These are phyloP conservation scores for Ottelia alismoides DNA, from an alignment of 106 monocot species.

Conservation along the genomic window DNA sequence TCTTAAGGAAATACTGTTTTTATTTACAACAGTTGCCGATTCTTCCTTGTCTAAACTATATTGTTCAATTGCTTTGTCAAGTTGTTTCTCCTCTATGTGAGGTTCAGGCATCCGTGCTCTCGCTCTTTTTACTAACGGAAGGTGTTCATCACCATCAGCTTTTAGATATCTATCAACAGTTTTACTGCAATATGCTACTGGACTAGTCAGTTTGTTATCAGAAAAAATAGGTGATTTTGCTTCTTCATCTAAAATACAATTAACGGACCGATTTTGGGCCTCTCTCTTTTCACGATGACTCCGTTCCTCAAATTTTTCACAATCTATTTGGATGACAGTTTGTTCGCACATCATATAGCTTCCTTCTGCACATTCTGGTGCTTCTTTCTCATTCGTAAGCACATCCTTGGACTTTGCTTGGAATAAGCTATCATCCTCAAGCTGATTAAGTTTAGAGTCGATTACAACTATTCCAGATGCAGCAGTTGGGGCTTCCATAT, in stretches of 20 bases:
- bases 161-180: constrained; percentile 21
- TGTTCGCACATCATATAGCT: neutral
- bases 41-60: no score
- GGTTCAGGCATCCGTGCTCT: constrained; percentile 72
- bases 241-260: neutral
- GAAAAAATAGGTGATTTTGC: neutral
- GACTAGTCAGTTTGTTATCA: neutral
- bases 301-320: constrained; percentile 1
- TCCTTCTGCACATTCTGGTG: no score
- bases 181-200: constrained; percentile 7
- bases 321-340: constrained; percentile 3
- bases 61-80: no score
- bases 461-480: constrained; percentile 3
- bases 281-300: no score
- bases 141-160: constrained; percentile 84
- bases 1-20: neutral
- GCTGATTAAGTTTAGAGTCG: no score
- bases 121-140: constrained; percentile 97
- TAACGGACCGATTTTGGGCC: neutral
- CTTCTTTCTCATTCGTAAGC: no score
- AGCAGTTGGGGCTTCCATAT: constrained; percentile 2
- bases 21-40: no score
- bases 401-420: no score
- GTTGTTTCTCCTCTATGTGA: constrained; percentile 25
- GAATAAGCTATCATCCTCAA: no score